These are phyloP conservation scores for Schizosaccharomyces cryophilus DNA, from an alignment of 805 yeast genomes.

Conservation along the genomic window DNA sequence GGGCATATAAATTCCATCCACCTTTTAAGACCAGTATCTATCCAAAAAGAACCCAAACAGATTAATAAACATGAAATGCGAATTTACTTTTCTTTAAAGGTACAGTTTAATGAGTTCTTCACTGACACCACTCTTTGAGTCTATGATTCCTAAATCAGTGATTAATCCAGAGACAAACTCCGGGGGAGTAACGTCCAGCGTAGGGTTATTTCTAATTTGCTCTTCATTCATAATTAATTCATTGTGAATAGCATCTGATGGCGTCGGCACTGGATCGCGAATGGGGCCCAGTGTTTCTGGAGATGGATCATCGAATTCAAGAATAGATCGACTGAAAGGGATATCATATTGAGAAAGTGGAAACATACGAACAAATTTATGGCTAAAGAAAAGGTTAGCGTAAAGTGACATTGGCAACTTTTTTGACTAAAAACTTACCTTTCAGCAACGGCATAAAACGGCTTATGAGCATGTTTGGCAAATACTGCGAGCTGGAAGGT, in stretches of 20 bases:
- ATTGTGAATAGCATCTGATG: neutral
- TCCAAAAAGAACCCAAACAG: too few relatives aligned
- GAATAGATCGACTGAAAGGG: slow-evolving; percentile 28
- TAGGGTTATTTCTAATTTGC: slow-evolving; percentile 19
- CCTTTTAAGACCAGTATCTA: too few relatives aligned
- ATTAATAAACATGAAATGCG: neutral
- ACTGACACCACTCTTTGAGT: slow-evolving; percentile 89
- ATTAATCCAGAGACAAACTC: slow-evolving; percentile 84
- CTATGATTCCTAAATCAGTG: slow-evolving; percentile 79
- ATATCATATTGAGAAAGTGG: slow-evolving; percentile 84
- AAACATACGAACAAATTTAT: slow-evolving; percentile 86
- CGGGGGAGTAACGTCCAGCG: slow-evolving; percentile 84
- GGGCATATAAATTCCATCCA: too few relatives aligned
- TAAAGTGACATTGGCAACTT: neutral
- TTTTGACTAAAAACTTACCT: slow-evolving; percentile 10
- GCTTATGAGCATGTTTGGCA: slow-evolving; percentile 74
- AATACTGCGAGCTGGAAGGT: slow-evolving; percentile 83
- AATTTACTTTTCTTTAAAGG: slow-evolving; percentile 20
- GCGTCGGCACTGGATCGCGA: neutral
- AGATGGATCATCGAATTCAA: neutral
- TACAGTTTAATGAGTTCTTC: slow-evolving; percentile 89
- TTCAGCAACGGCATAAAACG: slow-evolving; percentile 82
- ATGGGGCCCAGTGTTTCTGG: neutral
- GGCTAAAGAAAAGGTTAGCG: slow-evolving; percentile 18
- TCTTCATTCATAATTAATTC: slow-evolving; percentile 1